Conservation (phyloP, 2,329 filamentous ascomycete species). For the Lasiodiplodia sp. region DNA sequence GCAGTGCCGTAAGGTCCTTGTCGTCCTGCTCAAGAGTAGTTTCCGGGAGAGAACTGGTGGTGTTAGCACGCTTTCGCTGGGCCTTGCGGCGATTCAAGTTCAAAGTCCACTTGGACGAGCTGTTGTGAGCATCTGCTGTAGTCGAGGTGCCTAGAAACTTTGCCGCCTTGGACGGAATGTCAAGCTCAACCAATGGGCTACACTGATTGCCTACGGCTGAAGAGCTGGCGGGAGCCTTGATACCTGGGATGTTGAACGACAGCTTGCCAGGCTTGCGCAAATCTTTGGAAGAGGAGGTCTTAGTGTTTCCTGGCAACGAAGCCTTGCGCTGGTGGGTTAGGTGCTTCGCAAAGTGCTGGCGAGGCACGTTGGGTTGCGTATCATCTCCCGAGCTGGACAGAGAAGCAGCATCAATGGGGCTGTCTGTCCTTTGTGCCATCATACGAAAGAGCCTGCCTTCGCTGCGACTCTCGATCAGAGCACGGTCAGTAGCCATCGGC, state of each 20-base stretch:
- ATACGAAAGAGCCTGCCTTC: constrained; percentile 46
- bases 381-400: neutral
- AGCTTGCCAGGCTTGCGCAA: neutral
- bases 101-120: constrained; percentile 4
- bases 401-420: neutral
- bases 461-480: constrained; percentile 48
- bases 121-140: neutral
- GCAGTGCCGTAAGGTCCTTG: constrained; percentile 9
- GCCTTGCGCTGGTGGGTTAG: constrained; percentile 7
- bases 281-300: neutral
- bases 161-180: constrained; percentile 4
- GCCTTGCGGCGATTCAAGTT: constrained; percentile 9
- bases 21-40: neutral
- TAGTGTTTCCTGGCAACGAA: constrained; percentile 4
- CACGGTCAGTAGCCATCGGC: constrained; percentile 47
- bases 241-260: neutral
- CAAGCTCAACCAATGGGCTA: neutral
- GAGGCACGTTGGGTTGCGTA: constrained; percentile 13
- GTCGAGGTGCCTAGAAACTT: constrained; percentile 1
- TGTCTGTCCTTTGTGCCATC: constrained; percentile 36
- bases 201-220: neutral
- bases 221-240: neutral
- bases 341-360: neutral
- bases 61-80: constrained; percentile 9
- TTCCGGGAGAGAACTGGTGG: constrained; percentile 12